These are phyloP conservation scores for Aquilaria malaccensis DNA, from an alignment of 345 rosid species.

Conservation along the genomic window DNA sequence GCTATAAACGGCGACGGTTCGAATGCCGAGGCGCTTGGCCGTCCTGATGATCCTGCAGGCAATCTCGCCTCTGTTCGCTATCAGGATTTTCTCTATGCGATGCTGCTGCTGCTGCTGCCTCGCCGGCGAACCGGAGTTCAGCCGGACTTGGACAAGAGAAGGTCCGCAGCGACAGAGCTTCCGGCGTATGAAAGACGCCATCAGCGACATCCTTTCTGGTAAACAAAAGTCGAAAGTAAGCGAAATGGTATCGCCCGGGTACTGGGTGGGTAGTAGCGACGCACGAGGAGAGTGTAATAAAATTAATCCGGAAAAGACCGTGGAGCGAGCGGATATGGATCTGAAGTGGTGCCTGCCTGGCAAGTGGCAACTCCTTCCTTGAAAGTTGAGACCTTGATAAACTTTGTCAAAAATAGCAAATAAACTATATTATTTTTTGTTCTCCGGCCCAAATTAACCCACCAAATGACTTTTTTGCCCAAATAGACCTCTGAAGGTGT, in stretches of 20 bases:
- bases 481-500: no score
- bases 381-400: neutral
- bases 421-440: no score
- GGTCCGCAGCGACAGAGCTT: conserved; percentile 22
- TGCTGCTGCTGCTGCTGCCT: conserved; percentile 10
- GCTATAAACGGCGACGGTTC: conserved; percentile 83
- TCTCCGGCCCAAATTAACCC: no score
- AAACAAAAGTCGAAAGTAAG: neutral
- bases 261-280: no score
- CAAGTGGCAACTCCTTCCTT: neutral
- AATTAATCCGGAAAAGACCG: conserved; percentile 11
- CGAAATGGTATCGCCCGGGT: neutral
- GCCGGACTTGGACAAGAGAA: conserved; percentile 24
- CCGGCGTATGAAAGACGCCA: conserved; percentile 48
- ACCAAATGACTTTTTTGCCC: no score
- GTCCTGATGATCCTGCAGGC: conserved; percentile 85
- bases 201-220: conserved; percentile 41
- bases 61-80: conserved; percentile 83
- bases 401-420: no score
- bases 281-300: conserved; percentile 4
- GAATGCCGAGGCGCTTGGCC: conserved; percentile 70
- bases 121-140: conserved; percentile 22
- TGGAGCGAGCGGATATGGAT: neutral
- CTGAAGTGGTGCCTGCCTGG: neutral
- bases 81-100: conserved; percentile 67